These are phyloP conservation scores for Panaeolus papilionaceus DNA, from an alignment of 768 basidiomycete genomes.

Conservation along the genomic window DNA sequence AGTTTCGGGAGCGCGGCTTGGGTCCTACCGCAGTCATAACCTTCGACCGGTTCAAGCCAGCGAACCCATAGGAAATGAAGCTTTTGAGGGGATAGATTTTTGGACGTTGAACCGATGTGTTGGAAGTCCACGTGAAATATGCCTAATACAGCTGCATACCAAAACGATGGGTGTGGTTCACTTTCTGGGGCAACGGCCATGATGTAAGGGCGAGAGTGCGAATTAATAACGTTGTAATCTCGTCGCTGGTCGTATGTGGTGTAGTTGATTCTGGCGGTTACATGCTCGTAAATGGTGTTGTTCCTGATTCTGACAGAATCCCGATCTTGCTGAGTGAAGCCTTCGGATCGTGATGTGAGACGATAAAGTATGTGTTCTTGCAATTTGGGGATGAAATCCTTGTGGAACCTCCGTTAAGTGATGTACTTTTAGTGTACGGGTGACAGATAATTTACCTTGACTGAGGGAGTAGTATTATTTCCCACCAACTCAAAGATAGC, in stretches of 20 bases:
- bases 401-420: neutral
- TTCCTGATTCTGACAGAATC: conserved; percentile 30
- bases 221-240: conserved; percentile 49
- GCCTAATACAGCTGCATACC: conserved; percentile 38
- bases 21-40: conserved; percentile 33
- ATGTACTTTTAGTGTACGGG: neutral
- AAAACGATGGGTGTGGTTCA: conserved; percentile 30
- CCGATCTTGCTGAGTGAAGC: conserved; percentile 18
- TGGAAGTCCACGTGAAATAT: conserved; percentile 24
- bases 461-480: neutral
- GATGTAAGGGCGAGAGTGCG: conserved; percentile 40
- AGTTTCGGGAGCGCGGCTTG: conserved; percentile 40
- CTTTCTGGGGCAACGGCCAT: conserved; percentile 33
- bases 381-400: neutral
- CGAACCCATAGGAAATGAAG: conserved; percentile 42
- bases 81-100: neutral
- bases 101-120: neutral
- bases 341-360: neutral
- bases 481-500: neutral
- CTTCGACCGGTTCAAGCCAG: conserved; percentile 39
- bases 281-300: conserved; percentile 22
- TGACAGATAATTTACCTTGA: neutral
- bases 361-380: neutral
- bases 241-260: conserved; percentile 44
- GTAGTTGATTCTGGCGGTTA: conserved; percentile 32